A percentile compares a stretch with the other conserved stretches of the same genome.
Conservation (phyloP, 1,139 yeast species). For the Casaregolazyma suthepensis region DNA sequence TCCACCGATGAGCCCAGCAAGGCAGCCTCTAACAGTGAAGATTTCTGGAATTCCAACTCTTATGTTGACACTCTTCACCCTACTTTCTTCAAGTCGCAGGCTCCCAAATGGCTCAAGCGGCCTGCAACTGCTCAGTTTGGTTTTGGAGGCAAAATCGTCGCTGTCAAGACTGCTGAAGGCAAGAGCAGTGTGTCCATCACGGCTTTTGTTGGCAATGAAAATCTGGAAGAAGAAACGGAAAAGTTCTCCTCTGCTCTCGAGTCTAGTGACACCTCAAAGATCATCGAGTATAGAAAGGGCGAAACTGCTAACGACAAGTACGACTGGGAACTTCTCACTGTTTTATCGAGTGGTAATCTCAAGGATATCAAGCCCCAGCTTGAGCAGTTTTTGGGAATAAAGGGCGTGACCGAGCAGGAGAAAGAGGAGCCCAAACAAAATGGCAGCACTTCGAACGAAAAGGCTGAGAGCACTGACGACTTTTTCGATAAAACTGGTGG, state of each 20-base stretch:
- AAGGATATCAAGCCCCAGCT: constrained; percentile 20
- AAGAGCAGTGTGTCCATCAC: constrained; percentile 45
- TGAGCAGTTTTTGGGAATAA: constrained; percentile 11
- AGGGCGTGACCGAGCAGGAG: constrained; percentile 3
- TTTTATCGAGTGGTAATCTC: constrained; percentile 33
- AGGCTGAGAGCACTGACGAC: constrained; percentile 18
- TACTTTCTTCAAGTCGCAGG: constrained; percentile 57
- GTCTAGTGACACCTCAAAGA: constrained; percentile 21
- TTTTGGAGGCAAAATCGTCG: constrained; percentile 84
- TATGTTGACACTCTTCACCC: constrained; percentile 65
- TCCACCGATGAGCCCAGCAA: constrained; percentile 17
- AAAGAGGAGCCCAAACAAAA: constrained; percentile 23
- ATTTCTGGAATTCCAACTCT: constrained; percentile 79
- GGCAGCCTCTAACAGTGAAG: constrained; percentile 42
- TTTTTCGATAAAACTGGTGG: constrained; percentile 22
- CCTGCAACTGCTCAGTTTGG: constrained; percentile 82
- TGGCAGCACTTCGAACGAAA: constrained; percentile 11
- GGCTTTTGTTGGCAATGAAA: constrained; percentile 41
- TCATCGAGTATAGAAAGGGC: constrained; percentile 17
- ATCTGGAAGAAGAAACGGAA: constrained; percentile 33
- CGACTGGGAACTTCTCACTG: constrained; percentile 74
- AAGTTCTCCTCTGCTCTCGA: constrained; percentile 56
- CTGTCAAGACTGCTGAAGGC: constrained; percentile 38
- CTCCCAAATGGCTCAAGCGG: constrained; percentile 82
- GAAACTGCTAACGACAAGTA: constrained; percentile 42